Evolutionary conservation across 2,329 filamentous ascomycete species (phyloP).

Genomic region (Nakataea oryzae): DNA sequence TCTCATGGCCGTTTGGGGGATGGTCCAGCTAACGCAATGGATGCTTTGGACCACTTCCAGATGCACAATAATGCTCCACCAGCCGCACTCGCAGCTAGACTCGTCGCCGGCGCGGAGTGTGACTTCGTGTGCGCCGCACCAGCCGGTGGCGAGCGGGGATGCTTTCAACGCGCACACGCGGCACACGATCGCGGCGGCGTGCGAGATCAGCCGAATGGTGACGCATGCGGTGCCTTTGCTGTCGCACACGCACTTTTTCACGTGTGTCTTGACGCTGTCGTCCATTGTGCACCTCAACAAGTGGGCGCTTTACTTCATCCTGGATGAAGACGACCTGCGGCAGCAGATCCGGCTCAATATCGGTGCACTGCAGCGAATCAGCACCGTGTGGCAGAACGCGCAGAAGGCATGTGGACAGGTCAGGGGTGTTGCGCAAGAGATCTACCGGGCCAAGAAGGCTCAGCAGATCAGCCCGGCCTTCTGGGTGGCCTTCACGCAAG

Average conservation of each 20-base stretch:
- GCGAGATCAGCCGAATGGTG: constrained; percentile 64
- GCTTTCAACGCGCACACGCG: constrained; percentile 59
- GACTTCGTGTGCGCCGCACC: constrained; percentile 57
- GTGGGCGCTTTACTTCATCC: constrained; percentile 56
- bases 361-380: constrained; percentile 60
- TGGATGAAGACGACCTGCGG: constrained; percentile 55
- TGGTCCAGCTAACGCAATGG: not conserved
- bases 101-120: constrained; percentile 45
- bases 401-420: constrained; percentile 62
- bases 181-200: constrained; percentile 71
- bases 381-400: constrained; percentile 63
- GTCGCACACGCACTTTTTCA: constrained; percentile 75
- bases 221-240: constrained; percentile 62
- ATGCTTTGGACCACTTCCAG: constrained; percentile 16
- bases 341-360: constrained; percentile 73
- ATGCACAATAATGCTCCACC: constrained; percentile 65
- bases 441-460: constrained; percentile 50
- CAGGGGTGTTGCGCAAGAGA: constrained; percentile 67
- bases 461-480: constrained; percentile 40
- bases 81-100: constrained; percentile 68
- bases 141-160: constrained; percentile 35
- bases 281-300: constrained; percentile 75
- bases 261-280: constrained; percentile 66
- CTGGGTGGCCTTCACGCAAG: constrained; percentile 44
- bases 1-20: not conserved